Base-by-base conservation (phyloP, 1,284 basidiomycete species). In the Ceratobasidium sp. region DNA sequence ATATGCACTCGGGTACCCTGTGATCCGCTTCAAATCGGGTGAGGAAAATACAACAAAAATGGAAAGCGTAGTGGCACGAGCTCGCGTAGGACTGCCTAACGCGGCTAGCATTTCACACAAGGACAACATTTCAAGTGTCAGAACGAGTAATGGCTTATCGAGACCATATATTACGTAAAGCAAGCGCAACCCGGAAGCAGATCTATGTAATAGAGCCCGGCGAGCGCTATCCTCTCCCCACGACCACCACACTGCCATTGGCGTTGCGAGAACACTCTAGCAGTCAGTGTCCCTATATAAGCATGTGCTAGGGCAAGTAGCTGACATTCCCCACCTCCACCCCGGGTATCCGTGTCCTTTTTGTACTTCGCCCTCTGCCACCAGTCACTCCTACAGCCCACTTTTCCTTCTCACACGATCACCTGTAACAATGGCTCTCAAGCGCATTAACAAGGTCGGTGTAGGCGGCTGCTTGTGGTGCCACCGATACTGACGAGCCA, bases 361-460 rank as follows among this genome's bases (percentile, higher is more conserved):
- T 31, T 6, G 6, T 24, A 24, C 59, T 72, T 72, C 68, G 68
- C 68, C 68, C 68, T 72, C 68, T 72, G 43, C 68, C 68, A 72
- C 68, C 54, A 29, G 34, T 39, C 41, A 41, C 59, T 31, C 51
- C 29, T 16, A 27, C 34, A 72, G 68, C 31, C 27, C 56, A 37
- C 68, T 72, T 72, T 72, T 72, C 48, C 56, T 51, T 53, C 53
- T 58, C 41, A 61, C 56, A 61, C 54, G 43, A 49, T 49, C 29
- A 34, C 34, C 58, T 59, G 41, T 51, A 49, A 13, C 29, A 41
- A 98, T 97, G 96, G 95, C 96, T 81, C 88, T 98, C 80, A 97
- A 96, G 88, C 95, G 96, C 88, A 98, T 98, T 87, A 97, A 96
- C 92, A 98, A 97, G 92, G 96, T 95, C 77, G 74, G 89, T 80